These are phyloP conservation scores for Penicillium sp. DNA, from an alignment of 2,329 filamentous ascomycete species.

Conservation along the genomic window DNA sequence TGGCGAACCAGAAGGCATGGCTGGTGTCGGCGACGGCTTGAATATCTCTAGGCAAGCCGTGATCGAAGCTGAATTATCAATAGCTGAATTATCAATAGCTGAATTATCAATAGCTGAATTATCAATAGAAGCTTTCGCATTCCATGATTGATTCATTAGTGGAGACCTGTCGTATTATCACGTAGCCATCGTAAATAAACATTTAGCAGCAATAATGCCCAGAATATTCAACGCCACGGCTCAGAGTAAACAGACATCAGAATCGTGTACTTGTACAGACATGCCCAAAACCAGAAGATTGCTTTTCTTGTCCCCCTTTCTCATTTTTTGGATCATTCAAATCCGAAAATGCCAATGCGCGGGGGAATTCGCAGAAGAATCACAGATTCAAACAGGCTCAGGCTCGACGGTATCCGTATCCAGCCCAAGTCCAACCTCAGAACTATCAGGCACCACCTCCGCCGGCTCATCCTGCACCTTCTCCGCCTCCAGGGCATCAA, in stretches of 20 bases:
- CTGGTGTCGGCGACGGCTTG: constrained; percentile 40
- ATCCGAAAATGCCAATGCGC: background rate
- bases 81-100: too few relatives aligned
- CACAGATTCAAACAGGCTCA: background rate
- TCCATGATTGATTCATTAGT: background rate
- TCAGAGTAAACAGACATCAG: background rate
- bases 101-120: too few relatives aligned
- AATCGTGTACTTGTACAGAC: constrained; percentile 9
- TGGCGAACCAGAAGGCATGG: constrained; percentile 54
- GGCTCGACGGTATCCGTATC: background rate
- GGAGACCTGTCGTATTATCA: background rate
- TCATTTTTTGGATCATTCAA: background rate
- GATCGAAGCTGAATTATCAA: too few relatives aligned
- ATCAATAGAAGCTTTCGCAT: background rate
- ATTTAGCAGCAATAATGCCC: background rate
- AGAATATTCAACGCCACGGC: background rate
- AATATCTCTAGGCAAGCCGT: background rate
- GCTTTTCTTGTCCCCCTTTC: background rate
- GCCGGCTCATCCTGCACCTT: constrained; percentile 16
- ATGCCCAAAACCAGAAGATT: background rate
- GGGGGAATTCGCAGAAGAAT: background rate
- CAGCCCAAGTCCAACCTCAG: background rate
- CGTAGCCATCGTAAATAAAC: background rate
- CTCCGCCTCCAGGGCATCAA: constrained; percentile 64
- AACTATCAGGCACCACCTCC: background rate